Percentiles rank a stretch among this genome's conserved stretches.
Evolutionary conservation across 306 rosid species (phyloP).

Genomic region (Citrullus mucosospermus): DNA sequence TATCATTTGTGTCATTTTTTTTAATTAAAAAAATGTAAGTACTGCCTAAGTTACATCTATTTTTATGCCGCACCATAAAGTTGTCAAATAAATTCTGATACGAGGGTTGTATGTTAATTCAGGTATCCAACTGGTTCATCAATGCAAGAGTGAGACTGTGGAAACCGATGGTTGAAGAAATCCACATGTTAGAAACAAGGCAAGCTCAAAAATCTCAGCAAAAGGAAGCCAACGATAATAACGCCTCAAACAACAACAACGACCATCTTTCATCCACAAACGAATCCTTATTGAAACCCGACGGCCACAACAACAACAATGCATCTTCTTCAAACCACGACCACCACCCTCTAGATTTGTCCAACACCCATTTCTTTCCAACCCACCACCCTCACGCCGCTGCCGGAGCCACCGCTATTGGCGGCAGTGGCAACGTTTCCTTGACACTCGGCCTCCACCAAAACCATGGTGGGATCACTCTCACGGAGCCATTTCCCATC

Average conservation of each 20-base stretch:
- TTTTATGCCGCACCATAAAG: no score
- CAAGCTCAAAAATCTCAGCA: constrained; percentile 42
- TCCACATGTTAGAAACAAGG: constrained; percentile 67
- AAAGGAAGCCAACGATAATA: constrained; percentile 22
- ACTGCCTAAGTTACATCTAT: no score
- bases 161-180: constrained; percentile 98
- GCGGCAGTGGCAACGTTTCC: constrained; percentile 37
- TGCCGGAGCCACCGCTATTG: constrained; percentile 34
- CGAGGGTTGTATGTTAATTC: background rate
- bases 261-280: constrained; percentile 33
- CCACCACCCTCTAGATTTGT: constrained; percentile 15
- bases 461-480: constrained; percentile 42
- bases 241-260: constrained; percentile 11
- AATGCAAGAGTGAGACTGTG: constrained; percentile 93
- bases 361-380: constrained; percentile 24
- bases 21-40: no score
- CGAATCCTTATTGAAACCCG: constrained; percentile 3
- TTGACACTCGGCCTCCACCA: constrained; percentile 84
- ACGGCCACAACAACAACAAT: background rate
- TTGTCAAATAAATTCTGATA: no score
- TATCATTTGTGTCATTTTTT: no score
- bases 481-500: constrained; percentile 60
- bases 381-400: constrained; percentile 31
- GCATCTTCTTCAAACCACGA: constrained; percentile 17
- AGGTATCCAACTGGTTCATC: constrained; percentile 95